phyloP scores from a whole-genome alignment of 495 filamentous ascomycete species.

The Margaritispora aquatica region DNA sequence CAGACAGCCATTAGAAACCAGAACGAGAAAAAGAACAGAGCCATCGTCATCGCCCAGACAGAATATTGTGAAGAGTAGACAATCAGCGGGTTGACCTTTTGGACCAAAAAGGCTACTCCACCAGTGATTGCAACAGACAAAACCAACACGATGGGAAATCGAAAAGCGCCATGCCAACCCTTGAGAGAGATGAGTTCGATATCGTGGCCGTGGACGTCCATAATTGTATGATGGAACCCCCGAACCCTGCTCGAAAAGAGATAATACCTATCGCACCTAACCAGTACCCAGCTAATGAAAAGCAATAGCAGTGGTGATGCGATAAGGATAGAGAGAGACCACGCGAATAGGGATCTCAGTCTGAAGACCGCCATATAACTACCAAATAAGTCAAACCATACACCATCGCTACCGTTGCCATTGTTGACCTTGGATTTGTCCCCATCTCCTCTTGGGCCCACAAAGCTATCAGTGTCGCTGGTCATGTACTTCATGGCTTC shows the following conservation, averaged over 20 bases:
- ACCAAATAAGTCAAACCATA: constrained; percentile 96
- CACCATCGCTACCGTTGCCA: constrained; percentile 61
- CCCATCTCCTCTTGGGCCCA: constrained; percentile 49
- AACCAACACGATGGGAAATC: constrained; percentile 71
- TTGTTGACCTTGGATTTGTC: constrained; percentile 53
- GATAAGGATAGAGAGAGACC: constrained; percentile 77
- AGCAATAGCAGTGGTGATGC: constrained; percentile 68
- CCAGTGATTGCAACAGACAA: constrained; percentile 63
- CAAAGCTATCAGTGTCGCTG: constrained; percentile 60
- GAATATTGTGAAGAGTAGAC: constrained; percentile 80
- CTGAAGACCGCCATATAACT: constrained; percentile 70
- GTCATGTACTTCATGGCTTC: constrained; percentile 65
- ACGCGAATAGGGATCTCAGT: constrained; percentile 76
- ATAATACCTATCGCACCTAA: constrained; percentile 69
- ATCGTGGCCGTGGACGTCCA: constrained; percentile 38
- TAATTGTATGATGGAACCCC: constrained; percentile 20
- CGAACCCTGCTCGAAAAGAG: constrained; percentile 61
- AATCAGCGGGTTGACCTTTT: constrained; percentile 80
- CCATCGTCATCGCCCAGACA: constrained; percentile 77
- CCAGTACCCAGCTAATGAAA: constrained; percentile 58
- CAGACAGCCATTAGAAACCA: constrained; percentile 84
- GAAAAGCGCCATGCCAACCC: constrained; percentile 75
- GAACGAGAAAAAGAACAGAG: constrained; percentile 68
- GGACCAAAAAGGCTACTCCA: constrained; percentile 68
- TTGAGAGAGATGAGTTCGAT: constrained; percentile 58